These are phyloP conservation scores for Carnegiea gigantea DNA, from an alignment of 179 eudicot species.

Conservation along the genomic window DNA sequence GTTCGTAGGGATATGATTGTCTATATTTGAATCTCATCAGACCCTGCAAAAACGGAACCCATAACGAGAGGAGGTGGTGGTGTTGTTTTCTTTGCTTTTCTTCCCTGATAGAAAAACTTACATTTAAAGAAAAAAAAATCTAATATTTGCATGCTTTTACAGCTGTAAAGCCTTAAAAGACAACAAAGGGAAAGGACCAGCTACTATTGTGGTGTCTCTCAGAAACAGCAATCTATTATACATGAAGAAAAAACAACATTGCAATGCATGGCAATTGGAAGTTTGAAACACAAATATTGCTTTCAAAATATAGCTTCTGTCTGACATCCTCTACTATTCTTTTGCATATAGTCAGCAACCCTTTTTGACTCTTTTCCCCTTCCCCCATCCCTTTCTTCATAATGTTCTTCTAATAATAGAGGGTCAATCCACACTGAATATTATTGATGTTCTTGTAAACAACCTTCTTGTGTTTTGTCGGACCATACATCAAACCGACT, in stretches of 20 bases:
- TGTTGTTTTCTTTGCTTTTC: too few relatives aligned
- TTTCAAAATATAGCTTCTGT: slow-evolving; percentile 15
- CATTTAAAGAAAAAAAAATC: neutral
- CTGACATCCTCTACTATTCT: slow-evolving; percentile 19
- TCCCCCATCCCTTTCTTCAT: neutral
- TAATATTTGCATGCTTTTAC: slow-evolving; percentile 17
- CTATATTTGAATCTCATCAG: too few relatives aligned
- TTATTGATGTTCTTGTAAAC: too few relatives aligned
- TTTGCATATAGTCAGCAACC: slow-evolving; percentile 17
- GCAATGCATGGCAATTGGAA: neutral
- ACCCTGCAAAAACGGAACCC: too few relatives aligned
- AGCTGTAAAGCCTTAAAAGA: slow-evolving; percentile 35
- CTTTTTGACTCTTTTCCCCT: slow-evolving; percentile 18
- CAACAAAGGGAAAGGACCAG: slow-evolving; percentile 17
- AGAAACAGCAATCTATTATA: neutral
- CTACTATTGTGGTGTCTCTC: slow-evolving; percentile 5
- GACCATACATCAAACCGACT: too few relatives aligned
- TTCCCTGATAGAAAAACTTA: neutral
- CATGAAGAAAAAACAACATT: slow-evolving; percentile 8
- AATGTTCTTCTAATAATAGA: too few relatives aligned
- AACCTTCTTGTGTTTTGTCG: too few relatives aligned
- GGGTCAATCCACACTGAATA: too few relatives aligned
- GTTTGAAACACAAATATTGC: neutral
- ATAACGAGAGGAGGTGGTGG: too few relatives aligned
- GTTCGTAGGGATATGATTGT: too few relatives aligned